Conservation (phyloP, 139 green algal species). For the Microglena sp. region DNA sequence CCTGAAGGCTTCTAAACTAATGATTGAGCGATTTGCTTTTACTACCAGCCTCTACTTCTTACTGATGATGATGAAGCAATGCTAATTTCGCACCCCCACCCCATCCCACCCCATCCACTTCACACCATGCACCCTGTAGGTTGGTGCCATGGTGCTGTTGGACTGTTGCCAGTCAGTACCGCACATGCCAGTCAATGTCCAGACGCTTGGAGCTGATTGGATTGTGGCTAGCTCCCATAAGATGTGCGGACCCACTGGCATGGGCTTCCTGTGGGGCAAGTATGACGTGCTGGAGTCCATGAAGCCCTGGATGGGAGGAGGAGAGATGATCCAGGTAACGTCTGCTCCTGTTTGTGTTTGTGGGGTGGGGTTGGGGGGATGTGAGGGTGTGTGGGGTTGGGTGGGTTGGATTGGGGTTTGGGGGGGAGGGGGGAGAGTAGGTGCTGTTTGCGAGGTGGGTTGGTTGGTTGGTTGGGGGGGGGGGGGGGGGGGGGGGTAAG, state of each 20-base stretch:
- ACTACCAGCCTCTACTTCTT: no score
- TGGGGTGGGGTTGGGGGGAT: neutral
- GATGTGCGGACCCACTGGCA: conserved; percentile 92
- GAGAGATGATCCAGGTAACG: conserved; percentile 92
- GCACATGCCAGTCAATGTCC: conserved; percentile 89
- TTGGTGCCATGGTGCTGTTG: conserved; percentile 69
- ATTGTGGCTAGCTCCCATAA: conserved; percentile 94
- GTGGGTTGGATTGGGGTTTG: no score
- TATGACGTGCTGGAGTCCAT: conserved; percentile 79
- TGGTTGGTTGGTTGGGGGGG: no score
- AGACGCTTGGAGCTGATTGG: conserved; percentile 81
- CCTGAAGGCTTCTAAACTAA: no score
- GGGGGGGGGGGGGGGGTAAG: no score
- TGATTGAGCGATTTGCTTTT: no score
- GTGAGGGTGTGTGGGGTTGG: neutral
- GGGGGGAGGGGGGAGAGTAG: neutral
- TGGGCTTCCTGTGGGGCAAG: conserved; percentile 94
- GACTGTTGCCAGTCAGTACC: conserved; percentile 95
- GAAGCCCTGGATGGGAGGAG: conserved; percentile 91
- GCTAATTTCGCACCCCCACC: no score
- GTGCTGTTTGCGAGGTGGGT: neutral
- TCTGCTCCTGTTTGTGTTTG: neutral
- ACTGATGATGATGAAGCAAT: no score
- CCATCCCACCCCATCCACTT: no score
- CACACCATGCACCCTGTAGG: no score